phyloP scores from a whole-genome alignment of 495 filamentous ascomycete species.

The Jackrogersella multiformis region DNA sequence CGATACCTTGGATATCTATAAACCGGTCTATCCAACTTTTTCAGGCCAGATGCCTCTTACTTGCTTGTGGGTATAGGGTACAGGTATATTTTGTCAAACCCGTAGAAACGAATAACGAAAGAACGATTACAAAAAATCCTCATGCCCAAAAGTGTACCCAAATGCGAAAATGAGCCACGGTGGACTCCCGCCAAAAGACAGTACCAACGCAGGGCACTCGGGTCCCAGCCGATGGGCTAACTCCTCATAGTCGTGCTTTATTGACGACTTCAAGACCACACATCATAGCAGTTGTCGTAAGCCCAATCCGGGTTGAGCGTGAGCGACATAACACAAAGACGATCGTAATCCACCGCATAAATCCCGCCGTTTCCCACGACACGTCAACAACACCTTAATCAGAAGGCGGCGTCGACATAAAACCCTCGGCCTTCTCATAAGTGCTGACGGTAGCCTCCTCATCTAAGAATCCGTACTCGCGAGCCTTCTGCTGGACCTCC shows the following conservation, averaged over 20 bases:
- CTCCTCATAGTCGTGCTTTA: constrained; percentile 6
- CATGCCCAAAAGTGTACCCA: not conserved
- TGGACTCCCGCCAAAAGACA: not conserved
- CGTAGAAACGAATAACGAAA: constrained; percentile 12
- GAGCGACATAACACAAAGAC: constrained; percentile 5
- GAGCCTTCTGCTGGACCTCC: constrained; percentile 67
- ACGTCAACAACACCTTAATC: constrained; percentile 17
- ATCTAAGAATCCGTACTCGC: constrained; percentile 61
- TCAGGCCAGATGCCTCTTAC: constrained; percentile 2
- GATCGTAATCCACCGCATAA: constrained; percentile 16
- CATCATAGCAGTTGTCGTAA: constrained; percentile 20
- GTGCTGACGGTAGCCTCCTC: constrained; percentile 37
- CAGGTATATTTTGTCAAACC: constrained; percentile 31
- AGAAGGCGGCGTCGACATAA: constrained; percentile 22
- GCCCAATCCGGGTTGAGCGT: not conserved
- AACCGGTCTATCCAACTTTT: constrained; percentile 22
- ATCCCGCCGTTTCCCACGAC: not conserved
- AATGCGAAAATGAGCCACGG: not conserved
- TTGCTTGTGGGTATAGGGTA: constrained; percentile 25
- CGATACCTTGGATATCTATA: constrained; percentile 16
- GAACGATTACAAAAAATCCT: constrained; percentile 9
- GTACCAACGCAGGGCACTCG: not conserved
- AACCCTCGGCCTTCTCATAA: constrained; percentile 31
- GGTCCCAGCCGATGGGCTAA: constrained; percentile 1
- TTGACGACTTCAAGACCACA: constrained; percentile 10